These are phyloP conservation scores for Aphanomyces astaci DNA, from an alignment of 352 stramenopile species.

Conservation along the genomic window DNA sequence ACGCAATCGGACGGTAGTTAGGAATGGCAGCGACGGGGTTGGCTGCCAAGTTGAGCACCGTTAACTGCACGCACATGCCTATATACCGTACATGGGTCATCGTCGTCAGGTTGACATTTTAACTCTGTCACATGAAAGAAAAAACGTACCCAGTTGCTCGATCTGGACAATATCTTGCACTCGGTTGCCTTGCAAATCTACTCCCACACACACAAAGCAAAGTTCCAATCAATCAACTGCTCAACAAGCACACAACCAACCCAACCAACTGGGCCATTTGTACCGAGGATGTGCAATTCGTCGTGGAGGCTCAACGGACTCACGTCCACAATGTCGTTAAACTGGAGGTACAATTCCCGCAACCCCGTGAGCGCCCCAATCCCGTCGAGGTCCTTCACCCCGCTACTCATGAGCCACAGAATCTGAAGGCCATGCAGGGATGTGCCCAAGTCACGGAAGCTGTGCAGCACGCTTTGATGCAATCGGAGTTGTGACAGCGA, in stretches of 20 bases:
- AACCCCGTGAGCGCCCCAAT: conserved; percentile 73
- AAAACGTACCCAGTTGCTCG: conserved; percentile 60
- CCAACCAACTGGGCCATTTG: neutral
- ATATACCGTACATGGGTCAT: no score
- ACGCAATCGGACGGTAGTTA: conserved; percentile 56
- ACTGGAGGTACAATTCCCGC: conserved; percentile 62
- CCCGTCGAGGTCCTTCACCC: conserved; percentile 73
- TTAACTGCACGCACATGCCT: conserved; percentile 64
- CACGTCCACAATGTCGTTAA: conserved; percentile 76
- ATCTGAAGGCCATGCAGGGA: conserved; percentile 57
- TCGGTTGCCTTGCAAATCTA: conserved; percentile 65
- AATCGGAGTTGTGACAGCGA: conserved; percentile 61
- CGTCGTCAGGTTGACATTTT: no score
- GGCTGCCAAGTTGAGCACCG: conserved; percentile 42
- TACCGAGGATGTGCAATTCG: conserved; percentile 64
- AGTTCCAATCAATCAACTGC: no score
- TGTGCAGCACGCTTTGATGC: conserved; percentile 49
- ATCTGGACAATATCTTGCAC: conserved; percentile 65
- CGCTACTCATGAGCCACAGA: conserved; percentile 55
- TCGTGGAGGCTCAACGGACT: conserved; percentile 81
- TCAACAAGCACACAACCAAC: no score
- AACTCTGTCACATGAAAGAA: no score
- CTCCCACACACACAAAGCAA: neutral
- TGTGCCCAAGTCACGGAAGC: conserved; percentile 77
- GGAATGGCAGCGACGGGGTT: conserved; percentile 59